These are phyloP conservation scores for Oligophagozyma castellii DNA, from an alignment of 1,139 yeast genomes.

Conservation along the genomic window DNA sequence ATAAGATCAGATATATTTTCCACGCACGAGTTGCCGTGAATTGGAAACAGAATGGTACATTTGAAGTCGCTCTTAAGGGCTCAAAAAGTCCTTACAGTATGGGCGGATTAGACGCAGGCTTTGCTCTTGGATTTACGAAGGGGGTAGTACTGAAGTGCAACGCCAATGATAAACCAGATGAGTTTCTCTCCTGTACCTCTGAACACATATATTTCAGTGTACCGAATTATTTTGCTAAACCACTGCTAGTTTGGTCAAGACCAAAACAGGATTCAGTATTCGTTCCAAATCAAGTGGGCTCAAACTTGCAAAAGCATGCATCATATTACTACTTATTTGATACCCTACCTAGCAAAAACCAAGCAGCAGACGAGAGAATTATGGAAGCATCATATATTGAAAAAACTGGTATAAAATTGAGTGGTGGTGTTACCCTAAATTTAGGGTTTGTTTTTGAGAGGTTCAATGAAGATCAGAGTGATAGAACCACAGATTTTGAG, in stretches of 20 bases:
- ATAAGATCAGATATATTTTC: constrained; percentile 45
- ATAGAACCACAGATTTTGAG: constrained; percentile 38
- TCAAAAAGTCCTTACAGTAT: constrained; percentile 65
- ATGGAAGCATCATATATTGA: constrained; percentile 27
- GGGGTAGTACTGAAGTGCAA: constrained; percentile 50
- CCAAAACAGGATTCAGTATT: constrained; percentile 32
- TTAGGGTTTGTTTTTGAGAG: constrained; percentile 51
- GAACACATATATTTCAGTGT: constrained; percentile 58
- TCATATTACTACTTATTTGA: constrained; percentile 37
- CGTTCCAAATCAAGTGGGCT: constrained; percentile 29
- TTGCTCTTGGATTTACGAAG: constrained; percentile 64
- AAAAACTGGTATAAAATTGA: constrained; percentile 41
- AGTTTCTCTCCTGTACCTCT: constrained; percentile 50
- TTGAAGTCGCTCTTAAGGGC: constrained; percentile 49
- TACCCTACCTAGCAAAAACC: constrained; percentile 15
- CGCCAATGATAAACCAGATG: constrained; percentile 45
- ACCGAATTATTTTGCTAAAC: constrained; percentile 49
- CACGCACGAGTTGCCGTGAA: constrained; percentile 40
- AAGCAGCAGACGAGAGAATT: constrained; percentile 8
- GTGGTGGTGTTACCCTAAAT: constrained; percentile 47
- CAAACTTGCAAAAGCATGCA: constrained; percentile 34
- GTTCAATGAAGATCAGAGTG: constrained; percentile 20
- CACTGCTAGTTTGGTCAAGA: constrained; percentile 49
- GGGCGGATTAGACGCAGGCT: constrained; percentile 62
- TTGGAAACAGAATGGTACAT: constrained; percentile 39